These are phyloP conservation scores for Linaria vulgaris DNA, from an alignment of 257 asterid species.

Conservation along the genomic window DNA sequence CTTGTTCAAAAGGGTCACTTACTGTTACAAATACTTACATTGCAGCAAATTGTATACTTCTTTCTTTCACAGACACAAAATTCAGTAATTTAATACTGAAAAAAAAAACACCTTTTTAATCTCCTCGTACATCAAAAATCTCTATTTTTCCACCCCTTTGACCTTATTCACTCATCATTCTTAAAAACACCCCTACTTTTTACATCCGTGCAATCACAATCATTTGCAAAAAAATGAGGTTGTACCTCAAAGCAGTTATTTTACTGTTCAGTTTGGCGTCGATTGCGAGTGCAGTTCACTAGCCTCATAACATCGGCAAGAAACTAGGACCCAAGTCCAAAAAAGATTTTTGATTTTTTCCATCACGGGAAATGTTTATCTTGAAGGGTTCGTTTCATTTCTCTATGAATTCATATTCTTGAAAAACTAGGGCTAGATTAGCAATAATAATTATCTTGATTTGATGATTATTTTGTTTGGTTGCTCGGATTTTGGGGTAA, in stretches of 20 bases:
- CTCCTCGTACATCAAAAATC: no score
- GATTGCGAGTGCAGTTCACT: slow-evolving; percentile 42
- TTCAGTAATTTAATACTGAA: no score
- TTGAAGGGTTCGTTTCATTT: slow-evolving; percentile 54
- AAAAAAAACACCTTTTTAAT: neutral
- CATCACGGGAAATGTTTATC: slow-evolving; percentile 81
- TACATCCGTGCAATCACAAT: slow-evolving; percentile 15
- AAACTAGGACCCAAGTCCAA: no score
- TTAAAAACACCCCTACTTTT: neutral
- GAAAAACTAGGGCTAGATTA: no score
- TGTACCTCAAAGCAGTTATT: slow-evolving; percentile 42
- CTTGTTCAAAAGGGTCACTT: no score
- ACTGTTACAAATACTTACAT: no score
- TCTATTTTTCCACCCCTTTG: no score
- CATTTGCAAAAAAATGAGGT: slow-evolving; percentile 25
- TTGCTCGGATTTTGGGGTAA: slow-evolving; percentile 18
- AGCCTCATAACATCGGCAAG: no score
- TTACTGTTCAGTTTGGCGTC: slow-evolving; percentile 43
- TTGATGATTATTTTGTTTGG: neutral
- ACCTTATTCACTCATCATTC: no score
- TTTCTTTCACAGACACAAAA: no score
- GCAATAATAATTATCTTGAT: neutral
- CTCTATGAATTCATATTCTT: neutral
- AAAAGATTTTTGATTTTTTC: slow-evolving; percentile 59
- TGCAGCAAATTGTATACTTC: no score